A percentile compares a stretch with the other conserved stretches of the same genome.
These are phyloP conservation scores for Aureobasidium sp. DNA, from an alignment of 2,329 filamentous ascomycete genomes.

Conservation along the genomic window DNA sequence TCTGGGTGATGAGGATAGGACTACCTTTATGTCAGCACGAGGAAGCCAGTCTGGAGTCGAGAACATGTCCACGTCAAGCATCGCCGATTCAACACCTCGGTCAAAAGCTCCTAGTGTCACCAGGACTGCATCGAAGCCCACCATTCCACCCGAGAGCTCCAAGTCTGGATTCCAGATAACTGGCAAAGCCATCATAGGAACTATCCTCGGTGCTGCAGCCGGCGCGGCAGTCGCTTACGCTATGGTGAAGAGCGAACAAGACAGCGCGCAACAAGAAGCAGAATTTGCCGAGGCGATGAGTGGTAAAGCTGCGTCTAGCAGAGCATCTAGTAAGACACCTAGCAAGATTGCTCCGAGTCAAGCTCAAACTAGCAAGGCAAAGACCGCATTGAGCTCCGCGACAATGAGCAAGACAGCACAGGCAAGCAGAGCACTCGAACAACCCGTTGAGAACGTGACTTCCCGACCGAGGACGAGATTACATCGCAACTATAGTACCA, in stretches of 20 bases:
- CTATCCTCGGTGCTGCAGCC: conserved; percentile 69
- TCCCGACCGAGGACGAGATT: not conserved
- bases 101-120: not conserved
- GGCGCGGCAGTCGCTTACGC: conserved; percentile 70
- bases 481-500: conserved; percentile 31
- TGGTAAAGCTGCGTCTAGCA: conserved; percentile 13
- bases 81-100: not conserved
- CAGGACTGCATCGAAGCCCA: not conserved
- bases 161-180: conserved; percentile 10
- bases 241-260: conserved; percentile 54
- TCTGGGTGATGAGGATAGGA: conserved; percentile 27
- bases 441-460: not conserved
- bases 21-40: conserved; percentile 10
- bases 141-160: not conserved
- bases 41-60: not conserved
- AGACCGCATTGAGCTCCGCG: conserved; percentile 11
- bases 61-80: not conserved
- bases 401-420: conserved; percentile 10
- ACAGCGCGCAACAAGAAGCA: conserved; percentile 37
- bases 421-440: conserved; percentile 13
- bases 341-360: conserved; percentile 18
- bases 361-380: conserved; percentile 16
- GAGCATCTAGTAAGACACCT: not conserved
- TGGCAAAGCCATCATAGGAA: conserved; percentile 47
- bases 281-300: conserved; percentile 27